Conservation (phyloP, 768 basidiomycete genomes). For the Butyriboletus loyo region DNA sequence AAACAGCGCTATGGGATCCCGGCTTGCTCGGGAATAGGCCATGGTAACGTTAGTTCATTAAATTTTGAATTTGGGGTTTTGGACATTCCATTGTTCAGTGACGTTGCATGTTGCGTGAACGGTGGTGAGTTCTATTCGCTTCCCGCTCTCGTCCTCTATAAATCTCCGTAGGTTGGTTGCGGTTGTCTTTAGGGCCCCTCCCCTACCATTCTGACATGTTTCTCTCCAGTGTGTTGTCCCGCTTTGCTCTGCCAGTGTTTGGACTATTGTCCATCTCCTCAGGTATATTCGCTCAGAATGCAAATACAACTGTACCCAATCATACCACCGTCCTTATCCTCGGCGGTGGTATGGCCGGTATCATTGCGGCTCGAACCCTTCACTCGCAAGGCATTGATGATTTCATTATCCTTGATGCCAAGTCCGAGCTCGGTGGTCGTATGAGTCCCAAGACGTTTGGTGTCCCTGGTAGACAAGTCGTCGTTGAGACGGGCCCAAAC, state of each 20-base stretch:
- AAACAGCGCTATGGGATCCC: no score
- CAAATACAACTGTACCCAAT: constrained; percentile 2
- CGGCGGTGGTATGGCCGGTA: constrained; percentile 64
- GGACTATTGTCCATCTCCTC: constrained; percentile 2
- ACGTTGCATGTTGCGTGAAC: neutral
- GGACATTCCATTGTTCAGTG: neutral
- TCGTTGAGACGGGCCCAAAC: constrained; percentile 57
- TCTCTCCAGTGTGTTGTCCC: neutral
- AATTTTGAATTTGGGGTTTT: neutral
- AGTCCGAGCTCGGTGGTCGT: constrained; percentile 59
- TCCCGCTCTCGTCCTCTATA: neutral
- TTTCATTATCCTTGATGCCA: constrained; percentile 61
- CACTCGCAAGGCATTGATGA: constrained; percentile 50
- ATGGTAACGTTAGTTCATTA: neutral
- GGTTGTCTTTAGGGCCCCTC: neutral
- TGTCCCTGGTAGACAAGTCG: constrained; percentile 32
- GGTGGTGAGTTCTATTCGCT: neutral
- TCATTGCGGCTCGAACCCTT: constrained; percentile 61
- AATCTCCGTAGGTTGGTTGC: neutral
- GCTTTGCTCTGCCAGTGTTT: neutral
- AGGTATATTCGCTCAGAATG: constrained; percentile 3
- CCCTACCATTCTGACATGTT: constrained; percentile 10
- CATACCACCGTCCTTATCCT: constrained; percentile 49
- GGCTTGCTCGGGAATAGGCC: neutral
- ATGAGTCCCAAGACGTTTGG: constrained; percentile 50